Conservation (phyloP, 2,329 filamentous ascomycete genomes). For the Emericellopsis cladophorae region DNA sequence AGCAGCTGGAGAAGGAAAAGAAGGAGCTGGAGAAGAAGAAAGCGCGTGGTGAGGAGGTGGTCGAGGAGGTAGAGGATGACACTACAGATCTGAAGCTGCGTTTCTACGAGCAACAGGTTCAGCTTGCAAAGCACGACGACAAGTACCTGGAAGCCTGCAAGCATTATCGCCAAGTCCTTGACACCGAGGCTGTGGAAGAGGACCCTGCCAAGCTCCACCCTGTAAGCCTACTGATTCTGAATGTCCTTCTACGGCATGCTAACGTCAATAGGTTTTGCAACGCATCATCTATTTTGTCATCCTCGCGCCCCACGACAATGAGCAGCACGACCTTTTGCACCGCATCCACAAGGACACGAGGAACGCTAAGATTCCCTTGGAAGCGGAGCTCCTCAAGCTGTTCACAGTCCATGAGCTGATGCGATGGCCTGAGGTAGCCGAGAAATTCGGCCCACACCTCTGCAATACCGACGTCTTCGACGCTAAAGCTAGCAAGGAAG, state of each 20-base stretch:
- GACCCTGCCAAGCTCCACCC: slow-evolving; percentile 76
- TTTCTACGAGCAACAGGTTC: slow-evolving; percentile 97
- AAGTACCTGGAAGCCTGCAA: slow-evolving; percentile 98
- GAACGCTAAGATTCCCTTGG: slow-evolving; percentile 62
- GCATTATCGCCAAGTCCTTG: slow-evolving; percentile 90
- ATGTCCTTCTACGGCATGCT: slow-evolving; percentile 5
- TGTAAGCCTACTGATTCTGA: slow-evolving; percentile 35
- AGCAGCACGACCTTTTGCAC: slow-evolving; percentile 94
- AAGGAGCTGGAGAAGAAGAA: slow-evolving; percentile 82
- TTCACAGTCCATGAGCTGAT: slow-evolving; percentile 96
- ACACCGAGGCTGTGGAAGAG: slow-evolving; percentile 90
- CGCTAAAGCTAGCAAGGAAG: slow-evolving; percentile 51
- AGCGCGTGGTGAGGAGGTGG: slow-evolving; percentile 66
- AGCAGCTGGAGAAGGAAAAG: slow-evolving; percentile 81
- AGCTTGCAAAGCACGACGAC: slow-evolving; percentile 87
- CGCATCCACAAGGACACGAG: slow-evolving; percentile 79
- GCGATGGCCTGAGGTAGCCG: slow-evolving; percentile 90
- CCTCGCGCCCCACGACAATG: slow-evolving; percentile 93
- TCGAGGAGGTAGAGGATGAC: slow-evolving; percentile 70
- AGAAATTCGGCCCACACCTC: slow-evolving; percentile 79
- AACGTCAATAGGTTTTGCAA: slow-evolving; percentile 58
- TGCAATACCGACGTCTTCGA: slow-evolving; percentile 86
- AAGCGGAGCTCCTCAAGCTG: slow-evolving; percentile 78
- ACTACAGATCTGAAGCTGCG: slow-evolving; percentile 91
- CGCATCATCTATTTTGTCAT: slow-evolving; percentile 97